Evolutionary conservation across 2,329 filamentous ascomycete genomes (phyloP), one percentile per base, ranked within the genome.

Genomic region (Mycosphaerelloides madeirae): DNA sequence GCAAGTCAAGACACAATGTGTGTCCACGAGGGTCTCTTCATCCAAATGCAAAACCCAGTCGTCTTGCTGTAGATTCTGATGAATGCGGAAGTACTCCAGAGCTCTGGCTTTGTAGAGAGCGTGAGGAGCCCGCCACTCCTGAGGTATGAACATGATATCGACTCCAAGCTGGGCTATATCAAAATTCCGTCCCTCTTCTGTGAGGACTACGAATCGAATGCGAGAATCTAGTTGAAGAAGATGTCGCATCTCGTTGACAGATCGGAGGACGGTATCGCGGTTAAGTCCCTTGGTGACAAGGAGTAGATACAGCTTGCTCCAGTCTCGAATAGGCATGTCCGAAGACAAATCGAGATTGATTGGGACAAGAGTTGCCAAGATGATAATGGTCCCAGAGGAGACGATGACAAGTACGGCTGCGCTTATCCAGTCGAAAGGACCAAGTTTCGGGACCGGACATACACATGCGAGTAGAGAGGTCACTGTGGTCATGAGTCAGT

Each of bases 11-110:
- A 44, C 25, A 31, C 35, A 40, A 22, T 44, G 35, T 15, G 31
- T 16, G 25, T 44, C 29, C 13, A 44, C 42, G 3, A 16, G 22
- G 15, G 35, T 44, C 35, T 44, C 42, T 31, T 44, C 42, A 18
- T 44, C 35, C 7, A 44, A 35, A 20, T 44, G 35, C 9, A 44
- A 34, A 14, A 39, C 29, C 42, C 42, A 40, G 18, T 39, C 35
- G 13, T 31, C 18, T 8, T n/a, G 14, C 13, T 13, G 7, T 8
- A 40, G 16, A 3, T 18, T 19, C 14, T 39, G 34, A 12, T 29
- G 15, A 3, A n/a, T 33, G 14, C 42, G 34, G 25, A 40, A 44
- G 36, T 40, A 44, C 15, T 40, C 35, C 18, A 44, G 36, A 5
- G 42, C 34, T 33, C 42, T 19, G 15, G 42, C 35, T 28, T 44